Evolutionary conservation across 345 rosid genomes (phyloP).

Genomic region (Streptanthus diversifolius): DNA sequence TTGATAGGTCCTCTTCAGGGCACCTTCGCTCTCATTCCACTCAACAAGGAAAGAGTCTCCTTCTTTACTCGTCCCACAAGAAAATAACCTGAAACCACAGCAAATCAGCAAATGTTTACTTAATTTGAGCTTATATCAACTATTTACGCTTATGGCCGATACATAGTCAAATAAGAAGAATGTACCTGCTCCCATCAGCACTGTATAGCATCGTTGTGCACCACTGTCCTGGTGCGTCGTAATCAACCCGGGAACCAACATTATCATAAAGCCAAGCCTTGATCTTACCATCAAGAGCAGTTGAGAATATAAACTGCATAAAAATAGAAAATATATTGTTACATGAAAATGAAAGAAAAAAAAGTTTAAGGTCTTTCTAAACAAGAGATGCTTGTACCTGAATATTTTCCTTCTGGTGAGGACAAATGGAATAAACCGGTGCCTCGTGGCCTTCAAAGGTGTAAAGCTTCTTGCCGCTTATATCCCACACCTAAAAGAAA

Average conservation of each 20-base stretch:
- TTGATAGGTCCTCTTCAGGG: conserved; percentile 52
- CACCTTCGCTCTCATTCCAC: conserved; percentile 84
- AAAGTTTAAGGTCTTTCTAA: neutral
- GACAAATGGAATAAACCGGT: conserved; percentile 66
- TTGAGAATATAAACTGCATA: conserved; percentile 82
- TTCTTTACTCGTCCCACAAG: conserved; percentile 80
- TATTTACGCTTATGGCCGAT: neutral
- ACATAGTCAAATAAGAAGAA: neutral
- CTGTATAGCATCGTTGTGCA: conserved; percentile 84
- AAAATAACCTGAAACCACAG: conserved; percentile 51
- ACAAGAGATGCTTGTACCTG: conserved; percentile 31
- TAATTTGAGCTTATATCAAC: neutral
- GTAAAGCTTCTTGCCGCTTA: conserved; percentile 46
- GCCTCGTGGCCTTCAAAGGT: conserved; percentile 77
- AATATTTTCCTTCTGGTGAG: conserved; percentile 54
- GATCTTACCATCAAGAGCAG: conserved; percentile 83
- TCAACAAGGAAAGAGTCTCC: conserved; percentile 75
- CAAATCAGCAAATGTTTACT: conserved; percentile 1
- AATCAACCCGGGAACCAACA: conserved; percentile 77
- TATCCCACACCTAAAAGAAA: conserved; percentile 58
- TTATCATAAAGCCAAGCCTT: conserved; percentile 92
- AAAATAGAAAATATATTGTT: neutral
- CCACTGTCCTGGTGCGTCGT: conserved; percentile 86
- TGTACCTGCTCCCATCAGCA: conserved; percentile 85
- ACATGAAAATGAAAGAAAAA: neutral